Conservation (phyloP, 495 filamentous ascomycete species). For the Hypoxylon cercidicola region DNA sequence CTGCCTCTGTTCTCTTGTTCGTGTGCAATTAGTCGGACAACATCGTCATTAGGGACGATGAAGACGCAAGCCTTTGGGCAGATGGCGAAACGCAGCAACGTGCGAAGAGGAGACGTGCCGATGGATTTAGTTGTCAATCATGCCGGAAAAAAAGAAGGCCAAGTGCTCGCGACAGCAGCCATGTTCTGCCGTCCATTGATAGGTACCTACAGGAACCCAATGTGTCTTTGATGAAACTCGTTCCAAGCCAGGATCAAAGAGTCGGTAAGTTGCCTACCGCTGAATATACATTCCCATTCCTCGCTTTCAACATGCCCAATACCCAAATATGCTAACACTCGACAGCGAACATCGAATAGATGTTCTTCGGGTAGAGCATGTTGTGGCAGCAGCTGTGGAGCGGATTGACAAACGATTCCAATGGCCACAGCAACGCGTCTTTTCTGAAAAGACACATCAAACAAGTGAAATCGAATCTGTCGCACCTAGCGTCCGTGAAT, state of each 20-base stretch:
- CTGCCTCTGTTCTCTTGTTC: no score
- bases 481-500: slow-evolving; percentile 4
- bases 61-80: slow-evolving; percentile 5
- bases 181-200: no score
- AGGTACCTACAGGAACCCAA: slow-evolving; percentile 32
- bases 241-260: slow-evolving; percentile 51
- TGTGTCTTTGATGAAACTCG: slow-evolving; percentile 53
- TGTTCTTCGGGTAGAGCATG: slow-evolving; percentile 37
- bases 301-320: background rate
- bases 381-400: slow-evolving; percentile 43
- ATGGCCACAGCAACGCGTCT: background rate
- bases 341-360: slow-evolving; percentile 18
- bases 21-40: background rate
- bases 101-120: slow-evolving; percentile 26
- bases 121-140: slow-evolving; percentile 47
- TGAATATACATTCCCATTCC: slow-evolving; percentile 20
- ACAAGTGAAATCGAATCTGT: slow-evolving; percentile 25
- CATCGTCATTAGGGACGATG: slow-evolving; percentile 5
- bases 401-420: slow-evolving; percentile 4
- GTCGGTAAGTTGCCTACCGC: slow-evolving; percentile 37
- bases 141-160: slow-evolving; percentile 56
- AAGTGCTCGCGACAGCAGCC: slow-evolving; percentile 53
- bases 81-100: slow-evolving; percentile 2
- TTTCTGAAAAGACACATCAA: slow-evolving; percentile 18
- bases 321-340: slow-evolving; percentile 10